Base-by-base conservation (phyloP, 495 filamentous ascomycete genomes). In the Thozetella sp. region DNA sequence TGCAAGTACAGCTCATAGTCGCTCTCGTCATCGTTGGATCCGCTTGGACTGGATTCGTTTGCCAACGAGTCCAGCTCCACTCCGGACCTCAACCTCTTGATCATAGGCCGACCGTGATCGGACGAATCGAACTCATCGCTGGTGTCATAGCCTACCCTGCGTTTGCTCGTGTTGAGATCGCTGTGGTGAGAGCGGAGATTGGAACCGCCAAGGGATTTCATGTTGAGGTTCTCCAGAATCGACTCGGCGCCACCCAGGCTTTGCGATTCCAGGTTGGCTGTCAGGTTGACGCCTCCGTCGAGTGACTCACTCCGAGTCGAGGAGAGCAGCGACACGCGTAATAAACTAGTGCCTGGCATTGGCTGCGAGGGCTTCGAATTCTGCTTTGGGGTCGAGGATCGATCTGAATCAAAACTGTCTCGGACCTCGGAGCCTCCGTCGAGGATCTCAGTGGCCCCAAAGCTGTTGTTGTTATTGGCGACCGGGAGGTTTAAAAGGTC, bases 41-140 rank as follows among this genome's bases (percentile, higher is more conserved):
- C 50, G 19, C 55, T 54, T 11, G 59, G n/a, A n/a, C n/a, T n/a
- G n/a, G 53, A 2, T 1, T 27, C 50, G 19, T 56, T 54, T 11
- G 59, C n/a, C 11, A 61, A 19, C 11, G 43, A 22, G 2, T 65
- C 56, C n/a, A 61, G 54, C 27, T 68, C 59, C 1, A 51, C 58
- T 51, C 72, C 67, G 10, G 78, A 80, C 22, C 79, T 76, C n/a
- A 78, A 66, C 59, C 77, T 70, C 61, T 82, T 82, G 56, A 80
- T 71, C 19, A 66, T 67, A 6, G 77, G 76, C 34, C 75, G 71
- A 40, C 67, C 62, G 24, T 57, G 58, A 19, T 52, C 53, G 0
- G 58, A 53, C 1, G 57, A 15, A 17, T 76, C 72, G 15, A 66
- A 60, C 27, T 77, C 75, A 23, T 75, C 74, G 53, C 70, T 74